phyloP scores from a whole-genome alignment of 169 alveolate genomes.

The Cryptosporidium felis region DNA sequence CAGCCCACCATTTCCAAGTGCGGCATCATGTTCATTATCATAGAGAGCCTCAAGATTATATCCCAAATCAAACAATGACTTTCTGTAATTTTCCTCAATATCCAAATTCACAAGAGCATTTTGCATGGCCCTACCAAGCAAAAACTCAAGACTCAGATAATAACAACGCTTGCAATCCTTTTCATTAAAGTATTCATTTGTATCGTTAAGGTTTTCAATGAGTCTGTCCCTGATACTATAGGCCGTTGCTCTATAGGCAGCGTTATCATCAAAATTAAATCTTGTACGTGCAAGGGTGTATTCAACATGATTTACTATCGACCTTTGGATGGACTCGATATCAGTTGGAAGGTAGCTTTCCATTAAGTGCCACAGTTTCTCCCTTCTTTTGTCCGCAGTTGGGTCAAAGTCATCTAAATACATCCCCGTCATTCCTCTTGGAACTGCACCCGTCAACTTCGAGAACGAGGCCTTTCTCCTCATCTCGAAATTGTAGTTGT shows the following conservation, averaged over 20 bases:
- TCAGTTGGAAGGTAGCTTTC: constrained; percentile 83
- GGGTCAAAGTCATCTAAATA: constrained; percentile 75
- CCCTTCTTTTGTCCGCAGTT: constrained; percentile 75
- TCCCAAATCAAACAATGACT: constrained; percentile 90
- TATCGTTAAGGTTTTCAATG: constrained; percentile 91
- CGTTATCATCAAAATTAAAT: constrained; percentile 87
- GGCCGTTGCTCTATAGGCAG: constrained; percentile 90
- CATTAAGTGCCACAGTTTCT: constrained; percentile 87
- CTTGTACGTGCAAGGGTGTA: constrained; percentile 93
- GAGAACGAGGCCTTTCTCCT: constrained; percentile 82
- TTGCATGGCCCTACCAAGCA: constrained; percentile 93
- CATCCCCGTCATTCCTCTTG: constrained; percentile 77
- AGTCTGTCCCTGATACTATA: constrained; percentile 91
- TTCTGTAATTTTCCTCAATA: constrained; percentile 86
- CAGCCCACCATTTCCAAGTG: constrained; percentile 97
- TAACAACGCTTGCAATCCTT: constrained; percentile 90
- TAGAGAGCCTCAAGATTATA: constrained; percentile 90
- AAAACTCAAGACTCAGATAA: constrained; percentile 92
- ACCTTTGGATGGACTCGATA: constrained; percentile 83
- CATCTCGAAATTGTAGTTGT: constrained; percentile 78
- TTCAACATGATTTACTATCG: constrained; percentile 87
- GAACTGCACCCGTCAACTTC: constrained; percentile 76
- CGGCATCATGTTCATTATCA: constrained; percentile 95
- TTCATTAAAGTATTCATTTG: constrained; percentile 87
- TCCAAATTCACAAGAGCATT: constrained; percentile 91